Evolutionary conservation across 2,329 filamentous ascomycete species (phyloP).

Genomic region (Colletotrichum lupini): DNA sequence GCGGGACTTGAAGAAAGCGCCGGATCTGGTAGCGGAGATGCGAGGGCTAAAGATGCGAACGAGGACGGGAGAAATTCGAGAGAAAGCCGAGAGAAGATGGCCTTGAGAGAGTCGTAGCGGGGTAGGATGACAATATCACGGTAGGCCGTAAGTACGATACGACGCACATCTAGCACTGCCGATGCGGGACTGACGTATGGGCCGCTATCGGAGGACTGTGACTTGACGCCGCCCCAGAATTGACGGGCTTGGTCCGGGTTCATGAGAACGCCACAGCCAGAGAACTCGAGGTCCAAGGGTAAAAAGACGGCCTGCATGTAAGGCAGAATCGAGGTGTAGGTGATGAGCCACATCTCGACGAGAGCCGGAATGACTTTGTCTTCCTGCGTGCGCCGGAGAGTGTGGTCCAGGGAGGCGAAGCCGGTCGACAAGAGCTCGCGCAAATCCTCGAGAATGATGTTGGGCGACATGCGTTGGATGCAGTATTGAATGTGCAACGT

Average conservation of each 20-base stretch:
- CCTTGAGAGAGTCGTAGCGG: slow-evolving; percentile 88
- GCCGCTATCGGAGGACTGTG: slow-evolving; percentile 46
- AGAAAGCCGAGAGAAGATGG: slow-evolving; percentile 88
- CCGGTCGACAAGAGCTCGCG: slow-evolving; percentile 82
- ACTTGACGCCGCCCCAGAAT: slow-evolving; percentile 84
- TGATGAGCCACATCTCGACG: slow-evolving; percentile 93
- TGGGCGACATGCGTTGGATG: slow-evolving; percentile 77
- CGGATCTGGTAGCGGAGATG: slow-evolving; percentile 63
- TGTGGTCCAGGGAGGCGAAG: slow-evolving; percentile 87
- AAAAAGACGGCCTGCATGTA: slow-evolving; percentile 97
- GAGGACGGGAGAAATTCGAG: slow-evolving; percentile 78
- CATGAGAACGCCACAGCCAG: slow-evolving; percentile 84
- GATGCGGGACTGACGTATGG: slow-evolving; percentile 59
- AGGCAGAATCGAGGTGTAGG: slow-evolving; percentile 89
- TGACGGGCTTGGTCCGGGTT: slow-evolving; percentile 82
- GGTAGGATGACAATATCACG: slow-evolving; percentile 90
- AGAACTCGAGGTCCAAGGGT: slow-evolving; percentile 92
- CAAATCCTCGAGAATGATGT: slow-evolving; percentile 79
- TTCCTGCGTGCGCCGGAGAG: slow-evolving; percentile 81
- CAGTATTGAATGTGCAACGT: slow-evolving; percentile 82
- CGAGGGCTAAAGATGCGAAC: slow-evolving; percentile 61
- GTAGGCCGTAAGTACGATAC: slow-evolving; percentile 88
- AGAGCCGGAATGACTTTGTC: slow-evolving; percentile 90
- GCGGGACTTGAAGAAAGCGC: slow-evolving; percentile 62
- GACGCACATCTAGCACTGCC: slow-evolving; percentile 81